Evolutionary conservation across 495 filamentous ascomycete species (phyloP).

Genomic region (Lentithecium fluviatile): DNA sequence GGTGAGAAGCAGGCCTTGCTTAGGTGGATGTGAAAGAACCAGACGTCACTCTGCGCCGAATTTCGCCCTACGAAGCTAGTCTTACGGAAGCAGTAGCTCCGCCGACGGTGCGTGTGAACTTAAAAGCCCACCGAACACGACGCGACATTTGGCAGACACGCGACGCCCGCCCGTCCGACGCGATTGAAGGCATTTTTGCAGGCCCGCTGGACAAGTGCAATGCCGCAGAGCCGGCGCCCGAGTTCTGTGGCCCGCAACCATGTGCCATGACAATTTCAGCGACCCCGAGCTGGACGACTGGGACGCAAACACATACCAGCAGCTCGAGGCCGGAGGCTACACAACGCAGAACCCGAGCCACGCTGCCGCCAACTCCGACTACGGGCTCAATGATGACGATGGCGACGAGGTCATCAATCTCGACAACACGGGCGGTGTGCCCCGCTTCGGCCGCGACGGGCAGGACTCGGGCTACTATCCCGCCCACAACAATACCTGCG

Average conservation of each 20-base stretch:
- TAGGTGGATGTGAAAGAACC: background rate
- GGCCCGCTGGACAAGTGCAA: background rate
- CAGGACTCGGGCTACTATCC: background rate
- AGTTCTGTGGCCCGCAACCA: slow-evolving; percentile 54
- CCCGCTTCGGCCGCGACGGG: slow-evolving; percentile 1
- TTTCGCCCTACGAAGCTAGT: background rate
- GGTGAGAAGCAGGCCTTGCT: background rate
- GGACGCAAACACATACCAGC: slow-evolving; percentile 40
- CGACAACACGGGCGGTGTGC: slow-evolving; percentile 32
- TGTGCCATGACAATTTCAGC: slow-evolving; percentile 56
- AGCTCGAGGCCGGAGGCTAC: slow-evolving; percentile 41
- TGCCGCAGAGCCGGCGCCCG: background rate
- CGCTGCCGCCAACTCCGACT: slow-evolving; percentile 41
- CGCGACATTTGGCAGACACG: background rate
- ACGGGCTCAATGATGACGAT: slow-evolving; percentile 44
- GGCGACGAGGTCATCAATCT: slow-evolving; percentile 44
- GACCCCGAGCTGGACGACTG: slow-evolving; percentile 53
- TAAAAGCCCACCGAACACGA: background rate
- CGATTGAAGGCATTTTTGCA: background rate
- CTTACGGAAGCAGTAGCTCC: too few relatives aligned
- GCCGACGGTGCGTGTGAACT: slow-evolving; percentile 8
- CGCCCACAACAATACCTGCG: background rate
- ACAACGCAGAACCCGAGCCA: slow-evolving; percentile 38
- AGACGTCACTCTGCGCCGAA: slow-evolving; percentile 2
- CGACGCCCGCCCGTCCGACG: background rate